phyloP scores from a whole-genome alignment of 2,329 filamentous ascomycete genomes.

The Ascochyta rabiei region DNA sequence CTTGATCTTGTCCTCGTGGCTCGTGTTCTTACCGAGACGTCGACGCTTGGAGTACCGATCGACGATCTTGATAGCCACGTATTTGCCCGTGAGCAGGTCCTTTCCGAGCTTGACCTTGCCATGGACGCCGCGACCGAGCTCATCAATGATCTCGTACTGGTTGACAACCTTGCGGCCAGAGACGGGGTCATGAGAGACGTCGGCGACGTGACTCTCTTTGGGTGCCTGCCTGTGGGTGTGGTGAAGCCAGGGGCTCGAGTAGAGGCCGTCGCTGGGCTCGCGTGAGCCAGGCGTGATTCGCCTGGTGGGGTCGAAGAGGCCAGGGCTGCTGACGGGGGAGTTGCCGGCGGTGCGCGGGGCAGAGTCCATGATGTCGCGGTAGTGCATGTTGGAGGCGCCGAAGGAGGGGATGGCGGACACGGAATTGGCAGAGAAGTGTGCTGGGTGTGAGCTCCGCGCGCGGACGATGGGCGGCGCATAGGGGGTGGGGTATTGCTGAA shows the following conservation, averaged over 20 bases:
- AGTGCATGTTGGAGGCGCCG: conserved; percentile 42
- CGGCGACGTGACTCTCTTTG: conserved; percentile 79
- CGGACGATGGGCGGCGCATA: conserved; percentile 47
- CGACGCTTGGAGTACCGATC: conserved; percentile 93
- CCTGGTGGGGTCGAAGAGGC: conserved; percentile 52
- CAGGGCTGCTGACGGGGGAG: conserved; percentile 55
- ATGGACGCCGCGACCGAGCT: conserved; percentile 93
- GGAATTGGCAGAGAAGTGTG: conserved; percentile 47
- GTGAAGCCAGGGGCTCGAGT: conserved; percentile 58
- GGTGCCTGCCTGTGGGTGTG: conserved; percentile 57
- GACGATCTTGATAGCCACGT: conserved; percentile 98
- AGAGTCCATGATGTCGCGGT: conserved; percentile 44
- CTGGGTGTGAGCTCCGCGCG: conserved; percentile 51
- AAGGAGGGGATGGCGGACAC: conserved; percentile 51
- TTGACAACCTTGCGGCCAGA: conserved; percentile 97
- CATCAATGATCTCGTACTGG: conserved; percentile 95
- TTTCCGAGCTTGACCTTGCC: conserved; percentile 96
- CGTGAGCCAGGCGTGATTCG: conserved; percentile 40
- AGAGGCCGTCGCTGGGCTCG: conserved; percentile 48
- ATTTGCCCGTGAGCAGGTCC: conserved; percentile 74
- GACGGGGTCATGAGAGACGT: conserved; percentile 85
- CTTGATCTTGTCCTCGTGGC: conserved; percentile 82
- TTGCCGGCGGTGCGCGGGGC: conserved; percentile 53
- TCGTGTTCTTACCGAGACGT: conserved; percentile 77
- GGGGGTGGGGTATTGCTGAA: conserved; percentile 51